A percentile compares a stretch with the other conserved stretches of the same genome.
phyloP scores from a whole-genome alignment of 495 filamentous ascomycete genomes.

The Aspergillus steynii region DNA sequence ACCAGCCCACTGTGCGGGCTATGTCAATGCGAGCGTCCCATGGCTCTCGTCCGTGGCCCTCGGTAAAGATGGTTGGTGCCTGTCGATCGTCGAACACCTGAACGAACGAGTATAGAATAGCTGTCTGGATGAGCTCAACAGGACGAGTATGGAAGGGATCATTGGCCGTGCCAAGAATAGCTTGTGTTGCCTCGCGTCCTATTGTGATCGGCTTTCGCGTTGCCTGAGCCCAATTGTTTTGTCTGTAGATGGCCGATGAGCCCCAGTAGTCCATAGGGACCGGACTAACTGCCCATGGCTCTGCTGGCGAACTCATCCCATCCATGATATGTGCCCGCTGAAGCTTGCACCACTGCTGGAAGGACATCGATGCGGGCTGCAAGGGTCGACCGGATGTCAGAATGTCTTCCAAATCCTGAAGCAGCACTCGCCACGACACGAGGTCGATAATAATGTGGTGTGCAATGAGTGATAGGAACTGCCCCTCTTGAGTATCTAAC shows the following conservation, averaged over 20 bases:
- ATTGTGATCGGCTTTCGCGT: slow-evolving; percentile 26
- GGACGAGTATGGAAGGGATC: slow-evolving; percentile 34
- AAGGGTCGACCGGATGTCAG: slow-evolving; percentile 35
- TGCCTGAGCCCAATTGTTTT: slow-evolving; percentile 33
- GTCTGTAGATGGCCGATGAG: slow-evolving; percentile 26
- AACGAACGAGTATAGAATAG: neutral
- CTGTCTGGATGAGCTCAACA: slow-evolving; percentile 31
- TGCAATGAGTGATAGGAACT: slow-evolving; percentile 47
- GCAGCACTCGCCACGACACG: slow-evolving; percentile 56
- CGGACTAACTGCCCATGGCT: neutral
- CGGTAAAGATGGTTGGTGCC: neutral
- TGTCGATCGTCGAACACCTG: neutral
- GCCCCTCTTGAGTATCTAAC: slow-evolving; percentile 41
- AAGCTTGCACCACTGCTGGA: slow-evolving; percentile 50
- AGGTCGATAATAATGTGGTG: slow-evolving; percentile 59
- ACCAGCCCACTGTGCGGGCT: slow-evolving; percentile 48
- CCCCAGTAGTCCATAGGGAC: slow-evolving; percentile 35
- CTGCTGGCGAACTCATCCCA: neutral
- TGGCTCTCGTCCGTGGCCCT: slow-evolving; percentile 1
- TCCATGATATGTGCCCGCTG: slow-evolving; percentile 28
- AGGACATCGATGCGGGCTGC: slow-evolving; percentile 43
- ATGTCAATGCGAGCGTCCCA: slow-evolving; percentile 36
- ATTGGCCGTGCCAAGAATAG: slow-evolving; percentile 31
- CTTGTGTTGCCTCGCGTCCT: slow-evolving; percentile 29
- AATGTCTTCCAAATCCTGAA: slow-evolving; percentile 53